These are phyloP conservation scores for Gnomoniopsis sp. DNA, from an alignment of 2,329 filamentous ascomycete species.

Conservation along the genomic window DNA sequence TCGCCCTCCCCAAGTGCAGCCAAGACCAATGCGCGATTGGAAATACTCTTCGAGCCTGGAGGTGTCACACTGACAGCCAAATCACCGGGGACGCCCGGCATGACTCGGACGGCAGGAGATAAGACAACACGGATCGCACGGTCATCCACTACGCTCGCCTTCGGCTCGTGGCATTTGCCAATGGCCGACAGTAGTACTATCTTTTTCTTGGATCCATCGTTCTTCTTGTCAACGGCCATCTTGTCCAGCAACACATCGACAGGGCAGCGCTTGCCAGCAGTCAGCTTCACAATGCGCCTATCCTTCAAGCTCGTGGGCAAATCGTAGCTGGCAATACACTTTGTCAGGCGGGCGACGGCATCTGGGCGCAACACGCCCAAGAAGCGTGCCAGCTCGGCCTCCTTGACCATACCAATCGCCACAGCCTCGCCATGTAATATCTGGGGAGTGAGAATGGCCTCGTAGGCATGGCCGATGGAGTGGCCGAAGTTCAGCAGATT, in stretches of 20 bases:
- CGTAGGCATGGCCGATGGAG: constrained; percentile 94
- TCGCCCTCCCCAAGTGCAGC: constrained; percentile 84
- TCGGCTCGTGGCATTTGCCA: constrained; percentile 80
- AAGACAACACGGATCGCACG: constrained; percentile 78
- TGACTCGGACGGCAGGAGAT: constrained; percentile 72
- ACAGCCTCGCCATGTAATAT: constrained; percentile 94
- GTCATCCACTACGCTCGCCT: constrained; percentile 87
- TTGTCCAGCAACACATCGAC: constrained; percentile 83
- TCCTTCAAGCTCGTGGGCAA: constrained; percentile 83
- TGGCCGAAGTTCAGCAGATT: constrained; percentile 98
- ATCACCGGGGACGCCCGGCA: constrained; percentile 64
- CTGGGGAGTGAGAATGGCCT: constrained; percentile 92
- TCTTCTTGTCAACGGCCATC: constrained; percentile 99
- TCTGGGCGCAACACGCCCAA: constrained; percentile 81
- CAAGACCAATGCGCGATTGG: constrained; percentile 90
- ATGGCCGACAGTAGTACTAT: constrained; percentile 90
- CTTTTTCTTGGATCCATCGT: constrained; percentile 92
- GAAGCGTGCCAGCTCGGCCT: constrained; percentile 88
- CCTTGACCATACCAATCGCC: constrained; percentile 97
- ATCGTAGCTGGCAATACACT: constrained; percentile 92
- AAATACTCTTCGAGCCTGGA: constrained; percentile 96
- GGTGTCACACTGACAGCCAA: constrained; percentile 76
- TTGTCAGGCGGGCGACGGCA: constrained; percentile 83
- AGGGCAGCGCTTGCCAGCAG: constrained; percentile 81
- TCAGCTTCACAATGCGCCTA: constrained; percentile 75